phyloP scores from a whole-genome alignment of 257 asterid species.

The Sherardia arvensis region DNA sequence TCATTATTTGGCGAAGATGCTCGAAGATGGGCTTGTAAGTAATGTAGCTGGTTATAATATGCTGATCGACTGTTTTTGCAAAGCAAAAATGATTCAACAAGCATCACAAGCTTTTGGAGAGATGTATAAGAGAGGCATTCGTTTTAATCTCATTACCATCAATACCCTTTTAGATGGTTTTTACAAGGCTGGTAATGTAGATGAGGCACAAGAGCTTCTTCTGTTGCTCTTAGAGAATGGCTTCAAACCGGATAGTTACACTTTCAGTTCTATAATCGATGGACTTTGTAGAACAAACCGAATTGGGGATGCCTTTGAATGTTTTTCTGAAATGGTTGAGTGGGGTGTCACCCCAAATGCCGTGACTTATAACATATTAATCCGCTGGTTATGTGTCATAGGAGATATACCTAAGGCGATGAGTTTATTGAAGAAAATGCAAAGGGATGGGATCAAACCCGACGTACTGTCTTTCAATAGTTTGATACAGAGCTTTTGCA shows the following conservation, averaged over 20 bases:
- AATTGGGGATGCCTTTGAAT: slow-evolving; percentile 66
- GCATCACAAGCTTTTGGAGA: slow-evolving; percentile 44
- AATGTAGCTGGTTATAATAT: slow-evolving; percentile 52
- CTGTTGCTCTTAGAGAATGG: slow-evolving; percentile 46
- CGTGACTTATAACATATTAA: slow-evolving; percentile 55
- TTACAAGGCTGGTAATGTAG: slow-evolving; percentile 47
- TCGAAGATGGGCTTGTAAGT: slow-evolving; percentile 34
- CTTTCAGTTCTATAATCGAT: slow-evolving; percentile 71
- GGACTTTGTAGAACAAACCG: slow-evolving; percentile 57
- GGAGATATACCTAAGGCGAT: slow-evolving; percentile 56
- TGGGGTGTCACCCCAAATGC: slow-evolving; percentile 79
- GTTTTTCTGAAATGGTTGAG: slow-evolving; percentile 61
- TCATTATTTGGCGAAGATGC: slow-evolving; percentile 39
- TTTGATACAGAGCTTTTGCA: slow-evolving; percentile 54
- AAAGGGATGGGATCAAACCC: slow-evolving; percentile 47
- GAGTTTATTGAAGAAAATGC: slow-evolving; percentile 65
- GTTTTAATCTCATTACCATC: slow-evolving; percentile 61
- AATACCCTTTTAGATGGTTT: slow-evolving; percentile 73
- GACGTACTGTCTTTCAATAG: slow-evolving; percentile 77
- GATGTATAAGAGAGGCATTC: slow-evolving; percentile 47
- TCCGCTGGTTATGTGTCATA: slow-evolving; percentile 51
- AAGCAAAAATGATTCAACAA: slow-evolving; percentile 50
- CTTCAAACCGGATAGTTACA: slow-evolving; percentile 60
- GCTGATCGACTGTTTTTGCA: slow-evolving; percentile 81
- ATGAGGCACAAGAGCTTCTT: slow-evolving; percentile 44